These are phyloP conservation scores for Vanrija pseudolonga DNA, from an alignment of 1,284 basidiomycete genomes.

Conservation along the genomic window DNA sequence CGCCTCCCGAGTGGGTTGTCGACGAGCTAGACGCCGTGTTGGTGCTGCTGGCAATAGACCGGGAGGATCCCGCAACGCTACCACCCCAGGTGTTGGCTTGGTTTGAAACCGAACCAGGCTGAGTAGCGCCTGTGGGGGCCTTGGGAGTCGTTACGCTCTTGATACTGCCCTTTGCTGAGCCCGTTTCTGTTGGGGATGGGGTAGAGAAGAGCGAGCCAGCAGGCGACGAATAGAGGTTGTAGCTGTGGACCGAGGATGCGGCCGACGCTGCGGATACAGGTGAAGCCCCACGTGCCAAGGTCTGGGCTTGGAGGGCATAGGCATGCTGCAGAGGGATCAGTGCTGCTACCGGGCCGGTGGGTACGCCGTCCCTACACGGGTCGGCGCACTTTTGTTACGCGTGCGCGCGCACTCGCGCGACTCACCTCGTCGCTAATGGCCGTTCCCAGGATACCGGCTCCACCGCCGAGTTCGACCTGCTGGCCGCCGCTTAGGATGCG, in stretches of 20 bases:
- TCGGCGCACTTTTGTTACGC: neutral
- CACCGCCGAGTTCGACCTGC: constrained; percentile 36
- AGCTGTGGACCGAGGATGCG: constrained; percentile 2
- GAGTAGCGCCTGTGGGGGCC: too few species aligned
- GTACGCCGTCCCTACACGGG: neutral
- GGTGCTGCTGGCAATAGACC: too few species aligned
- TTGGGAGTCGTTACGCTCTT: too few species aligned
- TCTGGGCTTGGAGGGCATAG: too few species aligned
- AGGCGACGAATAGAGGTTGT: constrained; percentile 7
- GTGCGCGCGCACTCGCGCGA: neutral
- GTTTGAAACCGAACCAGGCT: too few species aligned
- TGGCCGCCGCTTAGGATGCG: constrained; percentile 18
- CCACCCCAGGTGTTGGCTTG: too few species aligned
- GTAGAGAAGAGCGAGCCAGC: constrained; percentile 1
- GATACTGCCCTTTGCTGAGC: too few species aligned
- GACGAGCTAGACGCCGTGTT: too few species aligned
- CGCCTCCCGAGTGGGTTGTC: too few species aligned
- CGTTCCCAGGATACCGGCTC: constrained; percentile 30
- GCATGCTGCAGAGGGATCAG: neutral
- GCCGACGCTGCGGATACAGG: neutral
- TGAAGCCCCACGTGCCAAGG: too few species aligned
- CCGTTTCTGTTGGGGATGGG: neutral
- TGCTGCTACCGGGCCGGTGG: neutral
- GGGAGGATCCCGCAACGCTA: too few species aligned
- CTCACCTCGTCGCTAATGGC: constrained; percentile 12